Evolutionary conservation across 2,329 filamentous ascomycete genomes (phyloP).

Genomic region (Diplodia seriata): DNA sequence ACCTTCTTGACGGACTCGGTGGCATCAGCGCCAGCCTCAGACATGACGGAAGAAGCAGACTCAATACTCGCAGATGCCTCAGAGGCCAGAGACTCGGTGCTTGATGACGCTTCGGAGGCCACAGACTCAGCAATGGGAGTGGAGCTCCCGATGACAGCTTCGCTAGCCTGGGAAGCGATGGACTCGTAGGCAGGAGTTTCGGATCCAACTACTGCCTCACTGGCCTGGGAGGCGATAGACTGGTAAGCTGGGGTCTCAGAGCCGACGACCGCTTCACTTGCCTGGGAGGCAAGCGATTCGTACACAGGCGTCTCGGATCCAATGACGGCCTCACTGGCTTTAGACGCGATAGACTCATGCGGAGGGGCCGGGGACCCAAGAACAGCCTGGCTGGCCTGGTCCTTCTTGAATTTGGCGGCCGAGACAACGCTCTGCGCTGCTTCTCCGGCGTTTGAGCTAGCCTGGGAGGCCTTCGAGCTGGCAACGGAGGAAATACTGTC

Average conservation of each 20-base stretch:
- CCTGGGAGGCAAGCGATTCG: slow-evolving; percentile 55
- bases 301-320: slow-evolving; percentile 54
- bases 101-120: slow-evolving; percentile 33
- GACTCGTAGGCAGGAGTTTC: slow-evolving; percentile 34
- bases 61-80: slow-evolving; percentile 33
- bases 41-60: slow-evolving; percentile 37
- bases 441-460: slow-evolving; percentile 33
- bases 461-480: slow-evolving; percentile 37
- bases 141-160: slow-evolving; percentile 56
- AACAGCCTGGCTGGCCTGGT: slow-evolving; percentile 38
- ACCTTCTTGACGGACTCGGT: slow-evolving; percentile 57
- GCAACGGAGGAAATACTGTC: slow-evolving; percentile 48
- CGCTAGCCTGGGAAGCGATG: slow-evolving; percentile 47
- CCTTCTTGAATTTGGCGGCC: slow-evolving; percentile 36
- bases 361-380: slow-evolving; percentile 35
- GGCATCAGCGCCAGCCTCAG: slow-evolving; percentile 36
- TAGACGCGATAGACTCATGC: slow-evolving; percentile 42
- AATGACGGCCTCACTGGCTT: slow-evolving; percentile 54
- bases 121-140: slow-evolving; percentile 56
- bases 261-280: slow-evolving; percentile 55
- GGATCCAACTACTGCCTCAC: slow-evolving; percentile 35
- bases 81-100: slow-evolving; percentile 46
- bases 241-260: slow-evolving; percentile 60
- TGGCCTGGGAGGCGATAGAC: slow-evolving; percentile 30
- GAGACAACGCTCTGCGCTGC: slow-evolving; percentile 38